Base-by-base conservation (phyloP, 2,329 filamentous ascomycete genomes). In the Uncinocarpus reesii region DNA sequence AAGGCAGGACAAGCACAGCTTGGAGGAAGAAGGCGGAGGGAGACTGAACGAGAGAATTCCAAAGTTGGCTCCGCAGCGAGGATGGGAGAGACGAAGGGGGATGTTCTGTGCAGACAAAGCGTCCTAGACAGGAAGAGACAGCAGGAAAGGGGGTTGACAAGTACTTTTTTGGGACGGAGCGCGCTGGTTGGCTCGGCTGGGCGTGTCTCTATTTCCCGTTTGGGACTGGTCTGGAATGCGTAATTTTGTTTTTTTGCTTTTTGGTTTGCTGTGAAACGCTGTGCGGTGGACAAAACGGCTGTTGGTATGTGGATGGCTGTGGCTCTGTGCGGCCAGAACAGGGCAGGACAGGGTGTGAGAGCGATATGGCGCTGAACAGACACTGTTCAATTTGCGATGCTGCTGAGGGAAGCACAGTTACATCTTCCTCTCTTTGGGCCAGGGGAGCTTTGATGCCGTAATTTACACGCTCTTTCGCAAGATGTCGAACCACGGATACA, bases 1-100 rank as follows among this genome's bases (percentile, higher is more conserved):
- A 55, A 52, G 47, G 55, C 53, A 51, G 52, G 52, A 48, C 48
- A 49, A 53, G 51, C 51, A 52, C 54, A 56, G 55, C 56, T 55
- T 55, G 56, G 57, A 55, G 60, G 59, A 64, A 53, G 43, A 47
- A 23, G 38, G 37, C 45, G 34, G 32, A 44, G 44, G 46, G 42
- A 44, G 49, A 48, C 8, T 48, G 49, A 51, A 52, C 32, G 31
- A 48, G 41, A 46, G 32, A 52, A 51, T 40, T 47, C 31, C 8
- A 29, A 34, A 46, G 38, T 42, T 49, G 47, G 46, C 46, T 49
- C 34, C 41, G 34, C 29, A 8, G 18, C 10, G 21, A 40, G 31
- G 36, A 28, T 16, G 28, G n/a, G 34, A 23, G 41, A 13, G 41
- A 20, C 15, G 16, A 13, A 3, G 29, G 24, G 4, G 28, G 24